Conservation (phyloP, 106 monocot genomes). For the Dendrobium nobile region DNA sequence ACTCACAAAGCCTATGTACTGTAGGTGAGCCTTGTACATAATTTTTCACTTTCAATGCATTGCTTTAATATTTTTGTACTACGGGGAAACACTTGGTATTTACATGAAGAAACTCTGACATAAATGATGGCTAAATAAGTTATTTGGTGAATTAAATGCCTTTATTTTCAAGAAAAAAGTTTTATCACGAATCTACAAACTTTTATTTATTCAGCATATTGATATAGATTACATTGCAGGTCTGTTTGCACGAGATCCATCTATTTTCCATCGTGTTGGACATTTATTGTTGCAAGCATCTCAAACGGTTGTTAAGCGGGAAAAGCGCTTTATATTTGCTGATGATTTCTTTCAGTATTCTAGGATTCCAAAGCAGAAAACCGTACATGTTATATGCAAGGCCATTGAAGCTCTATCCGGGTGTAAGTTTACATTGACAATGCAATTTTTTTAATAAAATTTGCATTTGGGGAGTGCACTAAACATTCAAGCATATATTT, state of each 20-base stretch:
- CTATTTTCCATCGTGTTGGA: slow-evolving; percentile 66
- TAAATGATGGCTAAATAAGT: not conserved
- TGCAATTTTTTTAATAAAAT: not conserved
- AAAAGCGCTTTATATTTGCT: slow-evolving; percentile 65
- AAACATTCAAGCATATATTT: not conserved
- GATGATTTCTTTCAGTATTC: slow-evolving; percentile 91
- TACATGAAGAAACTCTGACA: not conserved
- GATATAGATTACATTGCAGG: slow-evolving; percentile 35
- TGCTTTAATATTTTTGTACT: not conserved
- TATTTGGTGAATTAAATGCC: not conserved
- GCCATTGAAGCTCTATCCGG: slow-evolving; percentile 71
- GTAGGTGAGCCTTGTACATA: slow-evolving; percentile 39
- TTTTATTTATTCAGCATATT: not conserved
- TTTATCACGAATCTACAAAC: not conserved
- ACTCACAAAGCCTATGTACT: slow-evolving; percentile 80
- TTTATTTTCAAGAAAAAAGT: not conserved
- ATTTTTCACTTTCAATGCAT: not conserved
- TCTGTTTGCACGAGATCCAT: slow-evolving; percentile 67
- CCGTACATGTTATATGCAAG: slow-evolving; percentile 67
- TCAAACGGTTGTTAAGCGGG: slow-evolving; percentile 21
- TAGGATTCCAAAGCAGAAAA: slow-evolving; percentile 72
- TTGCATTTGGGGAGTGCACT: not conserved
- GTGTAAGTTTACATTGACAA: slow-evolving; percentile 46
- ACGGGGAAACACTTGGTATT: not conserved
- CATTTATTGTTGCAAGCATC: slow-evolving; percentile 62